These are phyloP conservation scores for Calonectria naviculata DNA, from an alignment of 2,329 filamentous ascomycete genomes.

Conservation along the genomic window DNA sequence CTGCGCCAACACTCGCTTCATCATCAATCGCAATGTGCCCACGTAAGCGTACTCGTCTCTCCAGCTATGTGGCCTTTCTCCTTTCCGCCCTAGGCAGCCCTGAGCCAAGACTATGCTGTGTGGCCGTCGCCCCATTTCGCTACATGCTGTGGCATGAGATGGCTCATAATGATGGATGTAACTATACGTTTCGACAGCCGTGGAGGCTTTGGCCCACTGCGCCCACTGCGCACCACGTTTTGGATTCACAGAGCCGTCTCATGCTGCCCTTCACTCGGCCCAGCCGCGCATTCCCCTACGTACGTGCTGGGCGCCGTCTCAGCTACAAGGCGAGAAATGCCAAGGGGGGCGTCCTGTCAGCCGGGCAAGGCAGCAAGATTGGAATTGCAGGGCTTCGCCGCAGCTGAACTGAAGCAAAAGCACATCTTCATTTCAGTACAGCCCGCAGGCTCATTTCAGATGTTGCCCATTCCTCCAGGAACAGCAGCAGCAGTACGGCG, in stretches of 20 bases:
- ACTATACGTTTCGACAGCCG: conserved; percentile 8
- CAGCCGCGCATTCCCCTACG: conserved; percentile 10
- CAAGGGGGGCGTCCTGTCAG: neutral
- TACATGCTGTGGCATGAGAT: neutral
- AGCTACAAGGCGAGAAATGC: neutral
- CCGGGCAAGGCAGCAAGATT: conserved; percentile 20
- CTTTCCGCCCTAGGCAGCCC: neutral
- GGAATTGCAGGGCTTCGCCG: neutral
- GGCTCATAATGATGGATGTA: conserved; percentile 1
- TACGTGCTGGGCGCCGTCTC: conserved; percentile 3
- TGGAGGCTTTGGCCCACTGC: conserved; percentile 10
- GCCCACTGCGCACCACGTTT: neutral
- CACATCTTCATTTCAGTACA: conserved; percentile 5
- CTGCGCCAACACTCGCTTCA: neutral
- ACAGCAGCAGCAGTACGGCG: neutral
- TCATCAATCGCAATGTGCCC: conserved; percentile 2
- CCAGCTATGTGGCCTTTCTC: neutral
- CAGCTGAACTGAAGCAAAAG: neutral
- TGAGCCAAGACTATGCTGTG: neutral
- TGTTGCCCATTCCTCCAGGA: neutral
- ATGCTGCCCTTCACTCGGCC: neutral
- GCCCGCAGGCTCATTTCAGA: neutral
- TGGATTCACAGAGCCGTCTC: neutral
- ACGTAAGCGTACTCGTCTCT: conserved; percentile 10
- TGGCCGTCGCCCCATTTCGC: neutral